Conservation (phyloP, 176 grass and related monocot genomes). For the Hordeum vulgare region DNA sequence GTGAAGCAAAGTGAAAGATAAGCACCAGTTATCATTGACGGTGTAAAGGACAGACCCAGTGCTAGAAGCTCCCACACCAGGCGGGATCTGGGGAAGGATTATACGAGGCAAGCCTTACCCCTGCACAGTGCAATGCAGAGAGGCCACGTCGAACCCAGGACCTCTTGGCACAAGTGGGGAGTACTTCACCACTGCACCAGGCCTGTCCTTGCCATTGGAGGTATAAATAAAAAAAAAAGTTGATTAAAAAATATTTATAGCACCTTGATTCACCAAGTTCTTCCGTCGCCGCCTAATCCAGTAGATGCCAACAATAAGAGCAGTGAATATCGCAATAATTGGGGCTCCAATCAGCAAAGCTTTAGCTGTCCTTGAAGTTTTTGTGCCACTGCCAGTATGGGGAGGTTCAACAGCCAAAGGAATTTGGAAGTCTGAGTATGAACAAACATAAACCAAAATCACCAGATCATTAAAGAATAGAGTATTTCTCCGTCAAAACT, state of each 20-base stretch:
- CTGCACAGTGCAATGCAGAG: no score
- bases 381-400: not conserved
- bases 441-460: slow-evolving; percentile 18
- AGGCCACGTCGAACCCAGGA: no score
- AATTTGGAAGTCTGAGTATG: slow-evolving; percentile 42
- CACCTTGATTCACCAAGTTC: slow-evolving; percentile 58
- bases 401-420: slow-evolving; percentile 36
- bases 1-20: not conserved
- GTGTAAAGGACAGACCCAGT: not conserved
- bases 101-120: no score
- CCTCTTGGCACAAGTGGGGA: no score
- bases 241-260: not conserved
- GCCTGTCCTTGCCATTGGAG: not conserved
- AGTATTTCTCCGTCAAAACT: not conserved
- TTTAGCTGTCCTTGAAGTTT: slow-evolving; percentile 17
- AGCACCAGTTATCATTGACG: not conserved
- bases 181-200: no score
- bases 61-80: no score
- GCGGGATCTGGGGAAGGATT: no score
- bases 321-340: slow-evolving; percentile 39
- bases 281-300: slow-evolving; percentile 38
- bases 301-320: slow-evolving; percentile 39
- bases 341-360: slow-evolving; percentile 38
- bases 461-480: slow-evolving; percentile 13
- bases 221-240: not conserved